These are phyloP conservation scores for Apiotrichum laibachii DNA, from an alignment of 1,284 basidiomycete species.

Conservation along the genomic window DNA sequence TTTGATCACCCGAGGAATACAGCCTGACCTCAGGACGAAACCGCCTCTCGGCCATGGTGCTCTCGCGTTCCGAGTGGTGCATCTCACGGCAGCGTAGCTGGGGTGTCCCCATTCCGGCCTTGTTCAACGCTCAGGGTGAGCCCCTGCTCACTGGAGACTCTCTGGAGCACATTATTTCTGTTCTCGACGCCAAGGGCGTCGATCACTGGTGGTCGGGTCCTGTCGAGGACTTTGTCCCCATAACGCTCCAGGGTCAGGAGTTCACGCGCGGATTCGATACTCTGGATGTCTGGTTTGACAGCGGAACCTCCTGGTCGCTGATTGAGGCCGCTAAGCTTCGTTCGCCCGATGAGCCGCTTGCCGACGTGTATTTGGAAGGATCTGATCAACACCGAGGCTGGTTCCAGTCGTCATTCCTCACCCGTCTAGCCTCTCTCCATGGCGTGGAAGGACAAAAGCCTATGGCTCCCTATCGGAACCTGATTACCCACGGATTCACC, in stretches of 20 bases:
- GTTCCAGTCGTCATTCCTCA: conserved; percentile 96
- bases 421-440: conserved; percentile 57
- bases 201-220: conserved; percentile 90
- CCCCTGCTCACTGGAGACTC: conserved; percentile 67
- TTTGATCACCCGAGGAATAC: not conserved
- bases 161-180: conserved; percentile 71
- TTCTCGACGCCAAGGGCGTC: conserved; percentile 71
- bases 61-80: conserved; percentile 94
- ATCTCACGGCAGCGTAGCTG: conserved; percentile 96
- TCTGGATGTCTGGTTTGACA: conserved; percentile 99
- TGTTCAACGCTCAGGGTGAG: conserved; percentile 69
- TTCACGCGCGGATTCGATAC: conserved; percentile 86
- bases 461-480: conserved; percentile 65
- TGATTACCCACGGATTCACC: conserved; percentile 97
- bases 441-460: conserved; percentile 7
- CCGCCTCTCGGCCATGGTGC: conserved; percentile 79
- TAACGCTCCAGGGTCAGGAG: conserved; percentile 53
- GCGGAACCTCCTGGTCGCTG: conserved; percentile 90
- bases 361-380: conserved; percentile 92
- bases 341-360: conserved; percentile 53
- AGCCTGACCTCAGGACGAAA: conserved; percentile 62
- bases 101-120: conserved; percentile 94
- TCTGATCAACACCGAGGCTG: conserved; percentile 98
- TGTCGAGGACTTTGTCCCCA: conserved; percentile 75
- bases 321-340: conserved; percentile 50